Conservation (phyloP, 2,329 filamentous ascomycete genomes). For the Arthrinium phaeospermum region DNA sequence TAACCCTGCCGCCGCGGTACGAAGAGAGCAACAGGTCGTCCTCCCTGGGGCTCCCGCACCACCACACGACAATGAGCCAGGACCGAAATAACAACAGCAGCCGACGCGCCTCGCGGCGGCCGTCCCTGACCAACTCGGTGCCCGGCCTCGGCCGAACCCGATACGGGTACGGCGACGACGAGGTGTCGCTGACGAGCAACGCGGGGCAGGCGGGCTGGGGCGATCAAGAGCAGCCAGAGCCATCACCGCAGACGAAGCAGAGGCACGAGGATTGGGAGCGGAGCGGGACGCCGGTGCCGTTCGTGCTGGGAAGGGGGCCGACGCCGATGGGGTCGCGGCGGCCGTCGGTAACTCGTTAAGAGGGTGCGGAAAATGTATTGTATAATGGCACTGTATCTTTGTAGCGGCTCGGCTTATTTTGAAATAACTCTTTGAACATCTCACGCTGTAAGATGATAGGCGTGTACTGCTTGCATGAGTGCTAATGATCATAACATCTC, state of each 20-base stretch:
- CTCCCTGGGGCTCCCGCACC: background rate
- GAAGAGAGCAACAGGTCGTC: background rate
- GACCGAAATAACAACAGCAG: background rate
- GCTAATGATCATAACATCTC: no score
- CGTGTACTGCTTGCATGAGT: no score
- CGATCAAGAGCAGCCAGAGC: background rate
- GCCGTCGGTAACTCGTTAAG: background rate
- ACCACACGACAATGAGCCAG: background rate
- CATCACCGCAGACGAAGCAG: background rate
- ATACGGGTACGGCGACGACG: conserved; percentile 13
- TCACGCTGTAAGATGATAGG: no score
- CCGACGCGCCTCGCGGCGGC: background rate
- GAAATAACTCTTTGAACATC: background rate
- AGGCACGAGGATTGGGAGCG: background rate
- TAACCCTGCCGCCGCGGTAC: background rate
- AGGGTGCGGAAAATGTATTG: background rate
- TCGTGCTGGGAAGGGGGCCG: background rate
- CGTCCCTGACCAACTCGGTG: background rate
- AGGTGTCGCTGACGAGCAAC: conserved; percentile 22
- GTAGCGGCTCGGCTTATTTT: background rate
- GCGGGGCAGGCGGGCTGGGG: background rate
- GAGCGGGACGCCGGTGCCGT: background rate
- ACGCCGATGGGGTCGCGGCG: background rate
- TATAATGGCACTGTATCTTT: background rate
- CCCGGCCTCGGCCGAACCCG: background rate